phyloP scores from a whole-genome alignment of 2,329 filamentous ascomycete genomes.

The Fusarium acutatum region DNA sequence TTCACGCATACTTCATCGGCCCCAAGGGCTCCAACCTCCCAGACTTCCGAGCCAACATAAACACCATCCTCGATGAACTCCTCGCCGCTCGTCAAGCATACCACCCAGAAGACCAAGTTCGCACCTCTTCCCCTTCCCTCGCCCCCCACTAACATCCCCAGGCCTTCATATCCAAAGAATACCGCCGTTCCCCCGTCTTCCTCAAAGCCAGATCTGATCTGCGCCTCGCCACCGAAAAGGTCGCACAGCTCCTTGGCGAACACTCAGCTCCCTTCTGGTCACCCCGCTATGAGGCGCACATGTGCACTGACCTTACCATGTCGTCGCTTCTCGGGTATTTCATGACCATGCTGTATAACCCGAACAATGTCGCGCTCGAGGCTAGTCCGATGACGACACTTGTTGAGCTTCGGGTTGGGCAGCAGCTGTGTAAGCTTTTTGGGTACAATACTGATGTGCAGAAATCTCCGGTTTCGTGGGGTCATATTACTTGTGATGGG shows the following conservation, averaged over 20 bases:
- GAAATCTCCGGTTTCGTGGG: slow-evolving; percentile 48
- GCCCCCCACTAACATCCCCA: neutral
- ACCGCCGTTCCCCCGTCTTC: slow-evolving; percentile 48
- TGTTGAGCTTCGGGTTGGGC: slow-evolving; percentile 54
- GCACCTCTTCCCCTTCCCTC: accelerated
- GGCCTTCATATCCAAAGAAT: slow-evolving; percentile 49
- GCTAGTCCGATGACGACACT: slow-evolving; percentile 56
- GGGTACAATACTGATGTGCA: slow-evolving; percentile 51
- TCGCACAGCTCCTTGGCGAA: slow-evolving; percentile 50
- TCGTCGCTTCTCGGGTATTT: slow-evolving; percentile 55
- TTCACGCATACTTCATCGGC: slow-evolving; percentile 53
- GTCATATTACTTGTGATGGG: slow-evolving; percentile 56
- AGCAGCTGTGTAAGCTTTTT: slow-evolving; percentile 56
- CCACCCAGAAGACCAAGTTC: slow-evolving; percentile 49
- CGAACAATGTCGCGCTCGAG: slow-evolving; percentile 58
- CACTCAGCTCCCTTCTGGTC: slow-evolving; percentile 58
- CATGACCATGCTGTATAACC: slow-evolving; percentile 60
- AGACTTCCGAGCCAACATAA: slow-evolving; percentile 51
- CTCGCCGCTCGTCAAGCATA: slow-evolving; percentile 46
- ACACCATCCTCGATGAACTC: slow-evolving; percentile 50
- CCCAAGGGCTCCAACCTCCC: slow-evolving; percentile 53
- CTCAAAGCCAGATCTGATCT: slow-evolving; percentile 46
- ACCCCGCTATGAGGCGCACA: slow-evolving; percentile 57
- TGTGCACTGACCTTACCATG: slow-evolving; percentile 56
- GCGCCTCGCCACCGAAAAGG: slow-evolving; percentile 45